Conservation (phyloP, 805 yeast genomes). For the Wickerhamiella bombiphila region DNA sequence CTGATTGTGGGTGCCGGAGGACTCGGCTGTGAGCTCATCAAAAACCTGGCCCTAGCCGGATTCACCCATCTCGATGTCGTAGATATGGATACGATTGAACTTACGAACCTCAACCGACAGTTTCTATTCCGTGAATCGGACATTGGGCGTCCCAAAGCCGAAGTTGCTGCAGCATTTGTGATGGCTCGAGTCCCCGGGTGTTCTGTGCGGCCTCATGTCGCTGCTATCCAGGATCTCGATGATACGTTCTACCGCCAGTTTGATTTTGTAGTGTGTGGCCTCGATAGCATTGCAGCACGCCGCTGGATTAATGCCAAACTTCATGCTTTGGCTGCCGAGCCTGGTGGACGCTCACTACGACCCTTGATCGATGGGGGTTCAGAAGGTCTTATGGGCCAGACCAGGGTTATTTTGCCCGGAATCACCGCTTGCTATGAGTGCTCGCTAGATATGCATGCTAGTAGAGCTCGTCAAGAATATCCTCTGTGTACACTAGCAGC, state of each 20-base stretch:
- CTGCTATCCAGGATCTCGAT: conserved; percentile 51
- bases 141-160: conserved; percentile 53
- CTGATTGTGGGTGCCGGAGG: conserved; percentile 65
- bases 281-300: conserved; percentile 81
- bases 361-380: conserved; percentile 90
- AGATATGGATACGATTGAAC: conserved; percentile 72
- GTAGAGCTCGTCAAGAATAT: conserved; percentile 36
- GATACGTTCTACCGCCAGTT: conserved; percentile 52
- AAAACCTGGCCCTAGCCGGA: conserved; percentile 57
- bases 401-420: conserved; percentile 74
- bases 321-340: conserved; percentile 44
- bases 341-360: conserved; percentile 34
- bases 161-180: conserved; percentile 47
- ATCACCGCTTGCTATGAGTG: conserved; percentile 88
- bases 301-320: conserved; percentile 72
- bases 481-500: conserved; percentile 92
- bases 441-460: conserved; percentile 52
- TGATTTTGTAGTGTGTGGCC: conserved; percentile 65
- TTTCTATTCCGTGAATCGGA: conserved; percentile 49
- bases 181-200: conserved; percentile 29
- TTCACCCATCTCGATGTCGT: conserved; percentile 50
- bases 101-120: conserved; percentile 64
- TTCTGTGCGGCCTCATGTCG: conserved; percentile 42
- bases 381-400: conserved; percentile 86
- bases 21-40: conserved; percentile 65